Percentiles rank a stretch among this genome's conserved stretches.
These are phyloP conservation scores for Globisporangium cystogenes DNA, from an alignment of 352 stramenopile species.

Conservation along the genomic window DNA sequence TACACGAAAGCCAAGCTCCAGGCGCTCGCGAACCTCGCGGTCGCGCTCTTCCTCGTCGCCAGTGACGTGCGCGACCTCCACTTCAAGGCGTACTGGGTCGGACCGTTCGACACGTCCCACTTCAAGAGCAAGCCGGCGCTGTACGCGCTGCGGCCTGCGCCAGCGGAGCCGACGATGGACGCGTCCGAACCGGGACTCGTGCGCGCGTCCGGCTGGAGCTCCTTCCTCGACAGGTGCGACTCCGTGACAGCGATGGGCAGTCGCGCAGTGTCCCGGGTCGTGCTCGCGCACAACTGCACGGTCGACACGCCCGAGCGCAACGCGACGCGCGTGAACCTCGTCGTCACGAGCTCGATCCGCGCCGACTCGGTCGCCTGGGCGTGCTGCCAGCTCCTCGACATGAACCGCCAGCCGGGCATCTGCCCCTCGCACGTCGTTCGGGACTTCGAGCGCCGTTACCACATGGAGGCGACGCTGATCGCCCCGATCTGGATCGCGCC, in stretches of 20 bases:
- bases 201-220: constrained; percentile 24
- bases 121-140: constrained; percentile 12
- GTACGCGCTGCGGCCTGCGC: neutral
- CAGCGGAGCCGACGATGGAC: constrained; percentile 3
- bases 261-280: neutral
- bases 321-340: constrained; percentile 21
- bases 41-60: constrained; percentile 22
- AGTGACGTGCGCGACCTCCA: constrained; percentile 49
- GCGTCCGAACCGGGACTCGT: too few species aligned
- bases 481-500: constrained; percentile 13
- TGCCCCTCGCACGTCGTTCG: constrained; percentile 44
- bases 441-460: constrained; percentile 35
- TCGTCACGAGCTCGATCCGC: constrained; percentile 37
- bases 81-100: constrained; percentile 55
- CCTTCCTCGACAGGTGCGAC: constrained; percentile 45
- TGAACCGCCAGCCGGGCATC: constrained; percentile 36
- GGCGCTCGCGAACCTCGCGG: constrained; percentile 5
- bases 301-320: constrained; percentile 20
- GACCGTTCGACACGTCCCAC: constrained; percentile 26
- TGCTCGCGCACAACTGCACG: constrained; percentile 29
- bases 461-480: constrained; percentile 11
- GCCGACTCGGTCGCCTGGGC: constrained; percentile 49
- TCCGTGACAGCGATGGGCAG: constrained; percentile 15
- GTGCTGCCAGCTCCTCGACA: constrained; percentile 38
- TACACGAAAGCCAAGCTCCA: neutral